Percentiles rank a stretch among this genome's conserved stretches.
Evolutionary conservation across 129 eudicot species (phyloP).

Genomic region (Heracleum sosnowskyi): DNA sequence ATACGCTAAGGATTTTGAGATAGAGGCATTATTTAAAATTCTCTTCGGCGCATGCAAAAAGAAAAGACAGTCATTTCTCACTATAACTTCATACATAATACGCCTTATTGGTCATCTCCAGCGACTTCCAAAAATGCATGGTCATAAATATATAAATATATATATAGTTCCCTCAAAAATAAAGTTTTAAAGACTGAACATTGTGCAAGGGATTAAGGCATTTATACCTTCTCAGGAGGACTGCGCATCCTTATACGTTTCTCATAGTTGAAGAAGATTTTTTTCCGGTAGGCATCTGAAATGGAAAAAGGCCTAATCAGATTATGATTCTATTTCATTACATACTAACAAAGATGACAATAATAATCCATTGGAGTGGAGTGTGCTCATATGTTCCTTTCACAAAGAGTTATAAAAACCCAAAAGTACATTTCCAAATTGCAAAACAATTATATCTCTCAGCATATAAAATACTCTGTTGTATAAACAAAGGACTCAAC

Average conservation of each 20-base stretch:
- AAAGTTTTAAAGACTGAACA: neutral
- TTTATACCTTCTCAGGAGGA: constrained; percentile 87
- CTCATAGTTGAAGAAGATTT: constrained; percentile 88
- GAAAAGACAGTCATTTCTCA: neutral
- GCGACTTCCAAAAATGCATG: neutral
- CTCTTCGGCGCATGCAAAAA: neutral
- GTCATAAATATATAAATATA: too few species aligned
- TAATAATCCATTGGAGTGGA: neutral
- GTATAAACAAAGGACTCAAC: neutral
- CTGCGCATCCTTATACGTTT: constrained; percentile 73
- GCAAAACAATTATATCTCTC: neutral
- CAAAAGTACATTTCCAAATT: neutral
- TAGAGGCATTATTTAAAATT: neutral
- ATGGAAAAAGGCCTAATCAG: neutral
- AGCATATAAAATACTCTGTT: neutral
- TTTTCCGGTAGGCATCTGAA: constrained; percentile 69
- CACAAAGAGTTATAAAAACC: neutral
- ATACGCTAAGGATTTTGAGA: neutral
- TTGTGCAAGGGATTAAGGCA: neutral
- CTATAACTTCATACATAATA: neutral
- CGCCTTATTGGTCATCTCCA: neutral
- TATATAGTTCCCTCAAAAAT: neutral
- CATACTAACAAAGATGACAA: neutral
- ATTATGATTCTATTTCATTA: neutral
- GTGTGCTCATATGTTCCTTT: neutral